Conservation (phyloP, 768 basidiomycete genomes). For the Porpolomopsis calyptriformis region DNA sequence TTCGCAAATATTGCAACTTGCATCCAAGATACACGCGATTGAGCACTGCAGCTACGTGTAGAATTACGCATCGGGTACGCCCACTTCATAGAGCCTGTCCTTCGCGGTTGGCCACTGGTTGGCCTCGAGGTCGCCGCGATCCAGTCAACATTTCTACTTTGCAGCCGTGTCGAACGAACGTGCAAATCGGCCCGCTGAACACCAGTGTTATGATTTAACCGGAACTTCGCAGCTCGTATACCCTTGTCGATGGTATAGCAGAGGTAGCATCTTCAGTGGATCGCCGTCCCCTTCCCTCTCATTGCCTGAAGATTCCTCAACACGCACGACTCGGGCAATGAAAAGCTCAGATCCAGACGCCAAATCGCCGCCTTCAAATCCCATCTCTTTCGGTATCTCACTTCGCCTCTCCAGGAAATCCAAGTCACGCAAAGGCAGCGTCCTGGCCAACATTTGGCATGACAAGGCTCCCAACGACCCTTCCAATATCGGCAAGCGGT, state of each 20-base stretch:
- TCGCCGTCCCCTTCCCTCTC: conserved; percentile 18
- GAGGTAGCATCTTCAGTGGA: conserved; percentile 31
- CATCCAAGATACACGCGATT: too few species aligned
- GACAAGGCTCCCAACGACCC: conserved; percentile 60
- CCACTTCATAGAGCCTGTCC: too few species aligned
- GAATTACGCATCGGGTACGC: too few species aligned
- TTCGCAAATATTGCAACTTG: too few species aligned
- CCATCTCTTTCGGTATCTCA: conserved; percentile 8
- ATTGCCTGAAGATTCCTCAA: conserved; percentile 28
- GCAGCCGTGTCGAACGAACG: too few species aligned
- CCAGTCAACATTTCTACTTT: too few species aligned
- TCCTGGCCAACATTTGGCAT: conserved; percentile 53
- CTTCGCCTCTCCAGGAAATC: conserved; percentile 22
- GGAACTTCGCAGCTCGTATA: conserved; percentile 41
- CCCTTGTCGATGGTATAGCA: conserved; percentile 52
- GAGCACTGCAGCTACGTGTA: too few species aligned
- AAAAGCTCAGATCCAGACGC: conserved; percentile 72
- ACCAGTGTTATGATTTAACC: background rate
- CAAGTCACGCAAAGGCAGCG: conserved; percentile 53
- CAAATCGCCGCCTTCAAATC: conserved; percentile 18
- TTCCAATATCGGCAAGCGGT: conserved; percentile 50
- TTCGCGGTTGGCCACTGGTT: too few species aligned
- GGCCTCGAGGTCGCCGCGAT: too few species aligned
- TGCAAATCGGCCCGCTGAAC: too few species aligned
- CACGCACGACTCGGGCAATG: conserved; percentile 64